Conservation (phyloP, 106 monocot genomes). For the Dendrobium chrysotoxum region DNA sequence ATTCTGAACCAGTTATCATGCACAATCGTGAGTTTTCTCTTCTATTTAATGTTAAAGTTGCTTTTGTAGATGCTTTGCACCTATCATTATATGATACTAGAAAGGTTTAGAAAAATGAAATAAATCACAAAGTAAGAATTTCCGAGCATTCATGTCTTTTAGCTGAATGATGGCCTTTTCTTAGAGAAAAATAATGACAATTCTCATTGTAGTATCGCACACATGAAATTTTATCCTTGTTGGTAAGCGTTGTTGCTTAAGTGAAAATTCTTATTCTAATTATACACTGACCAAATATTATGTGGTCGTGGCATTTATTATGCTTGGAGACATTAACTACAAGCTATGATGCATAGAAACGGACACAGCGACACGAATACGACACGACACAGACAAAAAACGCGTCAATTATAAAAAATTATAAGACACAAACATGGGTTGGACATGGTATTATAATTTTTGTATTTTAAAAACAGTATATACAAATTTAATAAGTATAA, state of each 20-base stretch:
- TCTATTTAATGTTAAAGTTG: not conserved
- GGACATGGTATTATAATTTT: too few relatives aligned
- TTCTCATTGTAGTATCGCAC: not conserved
- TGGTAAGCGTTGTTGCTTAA: not conserved
- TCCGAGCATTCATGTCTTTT: not conserved
- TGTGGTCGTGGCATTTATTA: not conserved
- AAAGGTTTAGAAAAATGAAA: not conserved
- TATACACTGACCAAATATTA: not conserved
- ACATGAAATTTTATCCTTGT: not conserved
- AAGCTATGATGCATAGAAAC: too few relatives aligned
- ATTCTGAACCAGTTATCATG: slow-evolving; percentile 89
- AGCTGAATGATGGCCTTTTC: not conserved
- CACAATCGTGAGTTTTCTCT: slow-evolving; percentile 73
- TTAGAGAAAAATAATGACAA: not conserved
- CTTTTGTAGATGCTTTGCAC: not conserved
- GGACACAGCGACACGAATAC: too few relatives aligned
- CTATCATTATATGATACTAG: not conserved
- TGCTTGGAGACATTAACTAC: not conserved
- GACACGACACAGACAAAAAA: too few relatives aligned
- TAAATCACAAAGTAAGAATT: not conserved
- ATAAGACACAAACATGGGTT: too few relatives aligned
- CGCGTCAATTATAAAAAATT: too few relatives aligned
- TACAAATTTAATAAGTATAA: too few relatives aligned
- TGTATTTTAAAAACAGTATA: too few relatives aligned
- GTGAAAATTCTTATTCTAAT: not conserved